A percentile compares a stretch with the other conserved stretches of the same genome.
phyloP scores from a whole-genome alignment of 2,329 filamentous ascomycete genomes.

The Apiospora koreana region DNA sequence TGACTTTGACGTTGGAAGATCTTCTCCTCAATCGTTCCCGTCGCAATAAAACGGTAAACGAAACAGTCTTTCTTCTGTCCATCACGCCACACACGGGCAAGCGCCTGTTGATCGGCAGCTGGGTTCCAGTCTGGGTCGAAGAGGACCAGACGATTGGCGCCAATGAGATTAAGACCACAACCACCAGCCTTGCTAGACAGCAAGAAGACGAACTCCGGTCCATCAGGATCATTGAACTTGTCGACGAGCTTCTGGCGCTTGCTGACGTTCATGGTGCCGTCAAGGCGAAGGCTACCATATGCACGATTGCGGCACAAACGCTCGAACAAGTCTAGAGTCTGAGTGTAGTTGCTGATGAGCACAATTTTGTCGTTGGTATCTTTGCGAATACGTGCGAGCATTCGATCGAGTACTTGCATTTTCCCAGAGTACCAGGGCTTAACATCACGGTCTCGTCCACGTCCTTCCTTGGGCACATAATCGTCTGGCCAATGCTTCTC shows the following conservation, averaged over 20 bases:
- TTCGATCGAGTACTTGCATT: constrained; percentile 96
- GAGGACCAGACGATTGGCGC: constrained; percentile 78
- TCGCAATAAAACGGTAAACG: constrained; percentile 98
- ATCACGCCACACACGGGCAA: constrained; percentile 97
- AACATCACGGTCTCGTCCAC: constrained; percentile 87
- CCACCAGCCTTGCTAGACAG: constrained; percentile 95
- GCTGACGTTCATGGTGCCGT: constrained; percentile 96
- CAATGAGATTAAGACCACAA: constrained; percentile 83
- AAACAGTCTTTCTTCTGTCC: constrained; percentile 99
- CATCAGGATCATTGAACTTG: constrained; percentile 93
- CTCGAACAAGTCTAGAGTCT: constrained; percentile 93
- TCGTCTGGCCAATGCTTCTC: constrained; percentile 82
- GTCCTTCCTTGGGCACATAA: constrained; percentile 82
- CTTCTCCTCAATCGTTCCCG: constrained; percentile 97
- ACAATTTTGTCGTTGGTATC: constrained; percentile 99
- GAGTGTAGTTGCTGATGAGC: constrained; percentile 97
- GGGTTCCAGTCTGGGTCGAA: constrained; percentile 99
- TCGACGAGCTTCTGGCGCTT: constrained; percentile 97
- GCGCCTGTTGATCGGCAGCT: constrained; percentile 92
- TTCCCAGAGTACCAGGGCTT: constrained; percentile 98
- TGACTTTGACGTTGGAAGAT: constrained; percentile 98
- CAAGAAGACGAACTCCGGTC: constrained; percentile 90
- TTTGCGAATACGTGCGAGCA: constrained; percentile 92
- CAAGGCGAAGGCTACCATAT: constrained; percentile 86
- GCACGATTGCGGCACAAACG: constrained; percentile 80